Percentiles rank a stretch among this genome's conserved stretches.
Conservation (phyloP, 2,329 filamentous ascomycete genomes). For the Pseudocercospora eumusae region DNA sequence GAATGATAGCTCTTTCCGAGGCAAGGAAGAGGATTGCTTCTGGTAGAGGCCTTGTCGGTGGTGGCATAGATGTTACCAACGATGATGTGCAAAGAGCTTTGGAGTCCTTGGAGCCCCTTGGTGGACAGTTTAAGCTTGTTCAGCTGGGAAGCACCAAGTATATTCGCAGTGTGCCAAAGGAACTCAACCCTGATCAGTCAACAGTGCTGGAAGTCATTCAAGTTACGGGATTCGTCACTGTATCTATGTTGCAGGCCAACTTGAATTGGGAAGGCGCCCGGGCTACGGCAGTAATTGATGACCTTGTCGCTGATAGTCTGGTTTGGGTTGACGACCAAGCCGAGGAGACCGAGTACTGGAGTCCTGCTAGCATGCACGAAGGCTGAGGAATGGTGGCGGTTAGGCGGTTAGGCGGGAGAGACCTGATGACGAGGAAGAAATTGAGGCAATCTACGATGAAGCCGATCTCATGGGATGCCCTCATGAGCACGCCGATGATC, state of each 20-base stretch:
- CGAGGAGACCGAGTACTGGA: slow-evolving; percentile 92
- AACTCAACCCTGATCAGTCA: slow-evolving; percentile 91
- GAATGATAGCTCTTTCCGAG: slow-evolving; percentile 81
- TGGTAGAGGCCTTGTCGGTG: slow-evolving; percentile 73
- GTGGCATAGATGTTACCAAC: slow-evolving; percentile 75
- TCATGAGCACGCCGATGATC: too few relatives aligned
- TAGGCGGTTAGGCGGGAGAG: too few relatives aligned
- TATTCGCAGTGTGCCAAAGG: slow-evolving; percentile 89
- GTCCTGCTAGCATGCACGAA: slow-evolving; percentile 67
- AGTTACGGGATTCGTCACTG: slow-evolving; percentile 83
- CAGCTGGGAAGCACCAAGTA: slow-evolving; percentile 81
- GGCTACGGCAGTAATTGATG: slow-evolving; percentile 86
- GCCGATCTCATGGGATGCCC: too few relatives aligned
- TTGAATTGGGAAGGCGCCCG: slow-evolving; percentile 80
- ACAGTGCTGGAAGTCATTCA: slow-evolving; percentile 89
- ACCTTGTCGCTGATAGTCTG: slow-evolving; percentile 83
- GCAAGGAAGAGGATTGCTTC: slow-evolving; percentile 73
- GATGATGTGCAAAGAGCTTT: slow-evolving; percentile 92
- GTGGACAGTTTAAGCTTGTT: slow-evolving; percentile 82
- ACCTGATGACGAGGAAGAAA: too few relatives aligned
- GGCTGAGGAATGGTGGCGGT: slow-evolving; percentile 23
- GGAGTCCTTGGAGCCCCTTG: slow-evolving; percentile 80
- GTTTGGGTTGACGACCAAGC: slow-evolving; percentile 91
- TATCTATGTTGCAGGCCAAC: slow-evolving; percentile 86
- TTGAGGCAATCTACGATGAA: too few relatives aligned